A percentile compares a stretch with the other conserved stretches of the same genome.
Conservation (phyloP, 2,329 filamentous ascomycete species). For the Leptographium procerum region DNA sequence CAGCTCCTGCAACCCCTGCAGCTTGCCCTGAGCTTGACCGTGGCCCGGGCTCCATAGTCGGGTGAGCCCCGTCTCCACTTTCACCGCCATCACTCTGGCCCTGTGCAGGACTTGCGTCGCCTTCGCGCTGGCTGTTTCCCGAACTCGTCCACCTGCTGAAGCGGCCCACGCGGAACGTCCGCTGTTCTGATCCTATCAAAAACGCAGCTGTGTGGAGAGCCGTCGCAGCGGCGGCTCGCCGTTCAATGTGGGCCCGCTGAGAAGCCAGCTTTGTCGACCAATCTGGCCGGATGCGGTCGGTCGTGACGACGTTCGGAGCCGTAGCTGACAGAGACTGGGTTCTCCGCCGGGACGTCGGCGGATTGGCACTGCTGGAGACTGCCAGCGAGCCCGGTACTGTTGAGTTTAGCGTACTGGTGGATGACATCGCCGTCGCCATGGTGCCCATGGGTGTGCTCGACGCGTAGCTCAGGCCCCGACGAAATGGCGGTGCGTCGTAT, state of each 20-base stretch:
- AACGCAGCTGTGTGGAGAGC: constrained; percentile 93
- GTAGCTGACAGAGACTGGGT: constrained; percentile 63
- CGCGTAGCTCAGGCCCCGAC: constrained; percentile 56
- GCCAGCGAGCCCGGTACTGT: constrained; percentile 25
- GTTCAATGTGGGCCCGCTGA: constrained; percentile 72
- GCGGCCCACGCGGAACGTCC: constrained; percentile 41
- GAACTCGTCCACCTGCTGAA: constrained; percentile 44
- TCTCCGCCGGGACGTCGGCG: constrained; percentile 25
- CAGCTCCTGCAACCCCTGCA: constrained; percentile 32
- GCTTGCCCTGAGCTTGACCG: constrained; percentile 19
- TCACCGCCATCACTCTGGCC: constrained; percentile 17
- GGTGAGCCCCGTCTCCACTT: constrained; percentile 11
- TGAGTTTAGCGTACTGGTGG: constrained; percentile 67
- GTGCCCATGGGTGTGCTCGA: constrained; percentile 25
- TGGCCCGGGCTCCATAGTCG: constrained; percentile 23
- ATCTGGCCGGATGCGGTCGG: constrained; percentile 83
- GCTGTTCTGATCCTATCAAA: constrained; percentile 53
- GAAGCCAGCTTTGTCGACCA: constrained; percentile 84
- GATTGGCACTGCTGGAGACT: constrained; percentile 13
- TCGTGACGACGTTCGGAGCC: constrained; percentile 79
- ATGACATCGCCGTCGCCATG: constrained; percentile 68
- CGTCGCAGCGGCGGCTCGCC: constrained; percentile 83
- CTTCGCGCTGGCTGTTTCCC: constrained; percentile 20
- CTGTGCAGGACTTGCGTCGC: constrained; percentile 16
- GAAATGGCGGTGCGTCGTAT: constrained; percentile 80